Evolutionary conservation across 2,329 filamentous ascomycete species (phyloP), one percentile per base, ranked within the genome.

Genomic region (Ambrosiella cleistominuta): DNA sequence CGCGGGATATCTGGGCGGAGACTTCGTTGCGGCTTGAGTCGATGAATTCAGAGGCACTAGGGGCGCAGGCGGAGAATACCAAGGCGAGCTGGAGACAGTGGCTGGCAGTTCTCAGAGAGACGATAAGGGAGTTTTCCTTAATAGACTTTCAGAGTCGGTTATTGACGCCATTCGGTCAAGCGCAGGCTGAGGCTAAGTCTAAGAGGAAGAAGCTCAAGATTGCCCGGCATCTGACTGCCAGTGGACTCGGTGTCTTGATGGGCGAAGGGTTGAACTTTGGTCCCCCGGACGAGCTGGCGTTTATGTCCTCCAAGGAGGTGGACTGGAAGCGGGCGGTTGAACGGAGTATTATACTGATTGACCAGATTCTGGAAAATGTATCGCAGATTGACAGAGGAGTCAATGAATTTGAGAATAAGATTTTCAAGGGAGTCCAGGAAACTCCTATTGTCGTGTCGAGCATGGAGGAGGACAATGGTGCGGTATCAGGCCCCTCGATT

Each of bases 161-260:
- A 2, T 74, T 94, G 52, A 88, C 85, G 8, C 90, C 90, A 0
- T 78, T 97, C 61, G 85, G 87, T 1, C 72, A 86, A 42, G 82
- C 84, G 60, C 79, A 87, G 13, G 77, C 83, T 1, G 85, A 95
- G 67, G 87, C 87, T 8, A 78, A 84, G 52, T 74, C 73, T 61
- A 96, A 94, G 68, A 84, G 86, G 65, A 77, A 77, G 2, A 78
- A 77, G 17, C 74, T 97, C 54, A 83, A 79, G 65, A 81, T 80
- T 64, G 74, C 95, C 62, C 80, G 86, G 52, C 80, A 90, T 66
- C 81, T 91, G 69, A 89, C 88, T 58, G 88, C 91, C 1, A 90
- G 87, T 65, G 87, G 88, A 1, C 75, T 97, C 3, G 93, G 93
- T 13, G 80, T 96, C 3, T 73, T 98, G 35, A 83, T 96, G 64